Base-by-base conservation (phyloP, 2,329 filamentous ascomycete genomes). In the Periconia macrospinosa region DNA sequence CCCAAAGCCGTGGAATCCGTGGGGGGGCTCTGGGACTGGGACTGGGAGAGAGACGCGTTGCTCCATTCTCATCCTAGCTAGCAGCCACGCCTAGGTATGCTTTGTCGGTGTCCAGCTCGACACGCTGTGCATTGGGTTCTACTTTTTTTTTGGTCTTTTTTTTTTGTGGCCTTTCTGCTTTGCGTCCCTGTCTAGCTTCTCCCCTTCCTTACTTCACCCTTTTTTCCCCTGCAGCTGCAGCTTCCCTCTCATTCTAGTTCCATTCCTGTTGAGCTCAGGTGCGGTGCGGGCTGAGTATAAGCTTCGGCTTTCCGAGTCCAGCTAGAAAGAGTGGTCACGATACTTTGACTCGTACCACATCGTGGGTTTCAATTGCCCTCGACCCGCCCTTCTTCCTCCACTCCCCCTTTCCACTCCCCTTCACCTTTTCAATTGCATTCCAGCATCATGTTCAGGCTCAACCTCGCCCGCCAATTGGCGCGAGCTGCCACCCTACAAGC, bases 381-480 rank as follows among this genome's bases (percentile, higher is more conserved):
- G 17, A 17, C 45, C 30, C 41, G 33, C 37, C 19, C 17, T 23
- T 40, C 44, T 49, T 52, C 17, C n/a, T 41, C n/a, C 27, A 17
- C 19, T 18, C 27, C 18, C 23, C 42, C 14, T 43, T 45, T 41
- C 17, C n/a, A 9, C 18, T 19, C 19, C 45, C 18, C 42, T 49
- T 41, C 17, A 20, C 11, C 11, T 15, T 41, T 20, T 55, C 40
- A 33, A 45, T 41, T 48, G 35, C 41, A 23, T 35, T 45, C 35
- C 40, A 17, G 49, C 56, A 56, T 49, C 46, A 75, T 75, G 72
- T 69, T 74, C 63, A 67, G 58, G 58, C 59, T 69, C 45, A 68
- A 68, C 45, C 40, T 70, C 20, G 55, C 71, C 45, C 69, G 70
- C 45, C 68, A 69, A 41, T 56, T 66, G 37, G 62, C 64, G 30